A percentile compares a stretch with the other conserved stretches of the same genome.
Evolutionary conservation across 1,284 basidiomycete genomes (phyloP).

Genomic region (Moniliella sp.): DNA sequence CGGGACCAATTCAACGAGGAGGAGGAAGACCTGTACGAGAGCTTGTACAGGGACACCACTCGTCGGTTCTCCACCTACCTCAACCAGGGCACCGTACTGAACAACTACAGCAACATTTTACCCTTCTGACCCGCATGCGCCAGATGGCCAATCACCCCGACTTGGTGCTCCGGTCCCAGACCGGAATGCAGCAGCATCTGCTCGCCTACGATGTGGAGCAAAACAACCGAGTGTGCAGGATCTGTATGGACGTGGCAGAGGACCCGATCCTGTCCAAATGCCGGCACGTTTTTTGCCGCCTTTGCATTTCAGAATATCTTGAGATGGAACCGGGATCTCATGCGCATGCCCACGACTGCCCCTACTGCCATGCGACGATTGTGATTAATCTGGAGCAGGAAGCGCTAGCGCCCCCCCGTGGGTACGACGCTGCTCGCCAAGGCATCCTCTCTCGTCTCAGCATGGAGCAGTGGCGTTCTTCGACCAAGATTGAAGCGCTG

Average conservation of each 20-base stretch:
- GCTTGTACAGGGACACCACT: constrained; percentile 75
- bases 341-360: too few relatives aligned
- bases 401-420: constrained; percentile 44
- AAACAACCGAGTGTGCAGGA: constrained; percentile 45
- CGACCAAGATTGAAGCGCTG: constrained; percentile 87
- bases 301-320: constrained; percentile 74
- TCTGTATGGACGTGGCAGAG: constrained; percentile 93
- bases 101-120: constrained; percentile 34
- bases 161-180: constrained; percentile 71
- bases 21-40: constrained; percentile 83
- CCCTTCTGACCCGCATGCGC: constrained; percentile 31
- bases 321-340: too few relatives aligned
- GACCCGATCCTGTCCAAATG: constrained; percentile 78
- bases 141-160: constrained; percentile 46
- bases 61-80: constrained; percentile 76
- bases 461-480: constrained; percentile 71
- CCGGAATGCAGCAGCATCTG: constrained; percentile 24
- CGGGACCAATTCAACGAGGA: constrained; percentile 84
- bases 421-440: constrained; percentile 41
- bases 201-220: constrained; percentile 10
- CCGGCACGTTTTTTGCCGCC: constrained; percentile 59
- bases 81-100: constrained; percentile 57
- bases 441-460: constrained; percentile 80
- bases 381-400: constrained; percentile 87
- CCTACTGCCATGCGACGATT: constrained; percentile 74